Conservation (phyloP, 176 grass and related monocot species). For the Calamus simplicifolius region DNA sequence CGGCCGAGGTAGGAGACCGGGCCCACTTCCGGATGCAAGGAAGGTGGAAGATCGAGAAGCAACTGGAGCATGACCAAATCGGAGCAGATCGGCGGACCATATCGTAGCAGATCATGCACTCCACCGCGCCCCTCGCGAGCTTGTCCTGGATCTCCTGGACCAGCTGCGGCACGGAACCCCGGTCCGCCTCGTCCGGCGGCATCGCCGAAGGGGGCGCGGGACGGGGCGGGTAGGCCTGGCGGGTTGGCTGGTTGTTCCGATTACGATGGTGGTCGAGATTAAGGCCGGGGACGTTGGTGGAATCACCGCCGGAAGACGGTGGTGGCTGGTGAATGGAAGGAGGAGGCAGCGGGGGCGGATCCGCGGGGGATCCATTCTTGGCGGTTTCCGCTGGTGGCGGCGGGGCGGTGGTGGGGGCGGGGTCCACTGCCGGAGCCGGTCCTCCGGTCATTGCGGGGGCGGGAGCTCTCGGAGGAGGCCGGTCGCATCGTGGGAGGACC, state of each 20-base stretch:
- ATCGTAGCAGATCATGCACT: conserved; percentile 99
- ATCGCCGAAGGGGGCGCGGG: neutral
- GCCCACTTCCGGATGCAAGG: conserved; percentile 91
- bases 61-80: conserved; percentile 88
- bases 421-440: conserved; percentile 11
- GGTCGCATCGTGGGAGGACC: conserved; percentile 8
- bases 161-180: conserved; percentile 55
- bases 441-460: conserved; percentile 1
- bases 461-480: neutral
- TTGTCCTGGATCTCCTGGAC: conserved; percentile 97
- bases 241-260: neutral
- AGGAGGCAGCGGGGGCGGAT: conserved; percentile 1
- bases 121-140: conserved; percentile 58
- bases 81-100: conserved; percentile 76
- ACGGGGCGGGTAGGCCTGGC: conserved; percentile 3
- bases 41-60: conserved; percentile 95
- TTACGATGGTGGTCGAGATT: neutral
- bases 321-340: neutral
- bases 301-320: neutral
- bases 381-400: conserved; percentile 11
- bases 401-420: conserved; percentile 19
- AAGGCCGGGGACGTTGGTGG: conserved; percentile 2
- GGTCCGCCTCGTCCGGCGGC: neutral
- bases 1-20: conserved; percentile 65
- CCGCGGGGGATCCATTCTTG: conserved; percentile 52